phyloP scores from a whole-genome alignment of 1,284 basidiomycete genomes.

The Cystobasidium sp. region DNA sequence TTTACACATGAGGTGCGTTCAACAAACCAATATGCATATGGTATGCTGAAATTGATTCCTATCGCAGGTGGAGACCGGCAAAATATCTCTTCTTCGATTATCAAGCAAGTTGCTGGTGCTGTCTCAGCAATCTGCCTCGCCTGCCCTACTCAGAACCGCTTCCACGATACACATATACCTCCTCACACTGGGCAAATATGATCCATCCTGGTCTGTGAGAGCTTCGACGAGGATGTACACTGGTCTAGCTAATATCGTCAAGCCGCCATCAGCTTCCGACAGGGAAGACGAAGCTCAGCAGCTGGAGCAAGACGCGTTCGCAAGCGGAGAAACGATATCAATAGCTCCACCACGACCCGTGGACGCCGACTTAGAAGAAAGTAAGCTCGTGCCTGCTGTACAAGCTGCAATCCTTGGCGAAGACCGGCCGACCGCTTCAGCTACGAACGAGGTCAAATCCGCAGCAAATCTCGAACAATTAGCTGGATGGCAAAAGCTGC shows the following conservation, averaged over 20 bases:
- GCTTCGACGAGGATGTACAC: constrained; percentile 80
- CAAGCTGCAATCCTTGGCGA: constrained; percentile 1
- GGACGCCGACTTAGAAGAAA: background rate
- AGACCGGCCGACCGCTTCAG: background rate
- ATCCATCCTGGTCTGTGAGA: constrained; percentile 81
- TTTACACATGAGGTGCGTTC: constrained; percentile 72
- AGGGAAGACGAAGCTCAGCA: constrained; percentile 22
- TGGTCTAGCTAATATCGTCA: constrained; percentile 63
- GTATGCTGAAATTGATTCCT: background rate
- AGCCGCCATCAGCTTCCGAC: constrained; percentile 27
- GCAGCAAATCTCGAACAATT: background rate
- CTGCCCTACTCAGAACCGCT: constrained; percentile 54
- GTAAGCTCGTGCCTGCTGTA: background rate
- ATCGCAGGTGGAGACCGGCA: constrained; percentile 67
- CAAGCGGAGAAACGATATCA: constrained; percentile 47
- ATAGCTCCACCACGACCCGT: background rate
- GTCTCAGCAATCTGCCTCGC: constrained; percentile 57
- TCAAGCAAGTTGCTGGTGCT: constrained; percentile 78
- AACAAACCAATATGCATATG: background rate
- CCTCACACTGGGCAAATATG: constrained; percentile 83
- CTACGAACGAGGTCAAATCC: background rate
- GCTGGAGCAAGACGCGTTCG: constrained; percentile 48
- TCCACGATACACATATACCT: constrained; percentile 68
- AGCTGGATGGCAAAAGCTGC: constrained; percentile 25
- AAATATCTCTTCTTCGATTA: constrained; percentile 79